These are phyloP conservation scores for Diplodia sapinea DNA, from an alignment of 2,329 filamentous ascomycete genomes.

Conservation along the genomic window DNA sequence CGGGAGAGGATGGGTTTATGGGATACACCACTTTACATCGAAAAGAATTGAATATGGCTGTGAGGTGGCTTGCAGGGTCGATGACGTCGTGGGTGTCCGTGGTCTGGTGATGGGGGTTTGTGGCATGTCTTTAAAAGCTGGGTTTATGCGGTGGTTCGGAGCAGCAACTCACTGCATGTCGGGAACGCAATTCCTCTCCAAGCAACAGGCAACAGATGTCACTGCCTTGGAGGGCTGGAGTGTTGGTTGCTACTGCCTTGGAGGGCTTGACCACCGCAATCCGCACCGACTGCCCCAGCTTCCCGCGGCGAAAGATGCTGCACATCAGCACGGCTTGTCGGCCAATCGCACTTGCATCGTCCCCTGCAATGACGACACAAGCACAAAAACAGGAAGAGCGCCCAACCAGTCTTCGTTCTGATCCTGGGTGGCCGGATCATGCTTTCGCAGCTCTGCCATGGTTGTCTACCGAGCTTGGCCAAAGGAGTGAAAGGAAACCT, in stretches of 20 bases:
- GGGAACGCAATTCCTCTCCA: background rate
- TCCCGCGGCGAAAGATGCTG: background rate
- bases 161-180: background rate
- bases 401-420: no score
- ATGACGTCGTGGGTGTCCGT: background rate
- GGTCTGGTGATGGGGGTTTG: no score
- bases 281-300: background rate
- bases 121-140: background rate
- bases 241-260: no score
- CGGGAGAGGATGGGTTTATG: background rate
- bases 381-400: background rate
- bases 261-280: no score
- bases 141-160: background rate
- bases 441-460: no score
- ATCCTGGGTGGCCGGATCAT: no score
- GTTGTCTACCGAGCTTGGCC: no score
- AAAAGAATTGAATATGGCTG: constrained; percentile 10
- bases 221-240: no score
- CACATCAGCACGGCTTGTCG: background rate
- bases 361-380: background rate
- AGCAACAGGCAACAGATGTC: background rate
- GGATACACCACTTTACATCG: constrained; percentile 16
- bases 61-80: background rate
- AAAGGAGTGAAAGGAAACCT: no score
- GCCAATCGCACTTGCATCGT: background rate